A percentile compares a stretch with the other conserved stretches of the same genome.
These are phyloP conservation scores for Linnemannia zychae DNA, from an alignment of 192 early-diverging fungal genomes.

Conservation along the genomic window DNA sequence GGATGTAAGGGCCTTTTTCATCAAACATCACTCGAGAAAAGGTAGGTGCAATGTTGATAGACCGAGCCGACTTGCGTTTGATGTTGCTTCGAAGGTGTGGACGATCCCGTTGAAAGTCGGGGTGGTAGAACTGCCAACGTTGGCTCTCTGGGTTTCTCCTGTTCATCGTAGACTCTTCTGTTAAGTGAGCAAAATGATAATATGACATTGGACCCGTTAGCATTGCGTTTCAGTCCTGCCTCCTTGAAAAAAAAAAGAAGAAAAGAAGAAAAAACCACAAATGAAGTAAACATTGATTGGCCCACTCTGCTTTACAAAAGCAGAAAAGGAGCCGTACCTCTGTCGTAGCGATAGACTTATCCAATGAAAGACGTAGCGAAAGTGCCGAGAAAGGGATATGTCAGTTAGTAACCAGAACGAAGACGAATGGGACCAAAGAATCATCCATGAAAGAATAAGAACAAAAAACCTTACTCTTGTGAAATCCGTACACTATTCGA, in stretches of 20 bases:
- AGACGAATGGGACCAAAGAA: not conserved
- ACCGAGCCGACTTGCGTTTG: conserved; percentile 70
- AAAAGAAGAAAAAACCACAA: not conserved
- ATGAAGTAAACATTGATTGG: not conserved
- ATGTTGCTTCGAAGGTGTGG: conserved; percentile 77
- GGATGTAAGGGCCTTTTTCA: conserved; percentile 48
- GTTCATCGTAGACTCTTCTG: conserved; percentile 64
- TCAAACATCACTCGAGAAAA: conserved; percentile 51
- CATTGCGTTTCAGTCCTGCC: not conserved
- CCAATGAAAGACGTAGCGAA: not conserved
- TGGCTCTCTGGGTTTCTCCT: conserved; percentile 67
- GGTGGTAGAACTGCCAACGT: conserved; percentile 93
- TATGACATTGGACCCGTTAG: conserved; percentile 1
- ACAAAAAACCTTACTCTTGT: conserved; percentile 69
- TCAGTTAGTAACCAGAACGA: not conserved
- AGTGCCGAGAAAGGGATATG: not conserved
- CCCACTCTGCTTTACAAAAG: not conserved
- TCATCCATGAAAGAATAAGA: not conserved
- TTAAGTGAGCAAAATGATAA: conserved; percentile 11
- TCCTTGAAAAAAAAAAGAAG: conserved; percentile 1
- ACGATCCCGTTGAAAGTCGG: conserved; percentile 82
- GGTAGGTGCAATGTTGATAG: conserved; percentile 41
- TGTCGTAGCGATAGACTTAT: conserved; percentile 45
- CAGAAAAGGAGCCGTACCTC: conserved; percentile 22
- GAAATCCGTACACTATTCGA: conserved; percentile 79